Evolutionary conservation across 208 protist species (phyloP).

Genomic region (Trypanosoma avium): DNA sequence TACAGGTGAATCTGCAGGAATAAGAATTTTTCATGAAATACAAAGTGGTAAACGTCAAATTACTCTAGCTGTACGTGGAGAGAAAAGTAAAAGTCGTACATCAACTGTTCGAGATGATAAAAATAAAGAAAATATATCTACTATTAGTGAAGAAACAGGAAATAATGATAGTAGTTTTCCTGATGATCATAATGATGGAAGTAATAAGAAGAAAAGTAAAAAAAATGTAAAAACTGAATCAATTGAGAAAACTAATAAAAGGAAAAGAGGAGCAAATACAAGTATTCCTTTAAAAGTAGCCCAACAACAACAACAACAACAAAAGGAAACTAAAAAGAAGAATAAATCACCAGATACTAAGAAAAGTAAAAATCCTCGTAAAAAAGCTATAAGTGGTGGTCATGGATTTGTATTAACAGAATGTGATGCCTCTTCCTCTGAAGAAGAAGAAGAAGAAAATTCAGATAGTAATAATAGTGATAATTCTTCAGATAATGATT

Average conservation of each 20-base stretch:
- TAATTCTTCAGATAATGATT: not conserved
- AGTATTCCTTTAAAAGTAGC: no score
- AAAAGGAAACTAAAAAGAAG: not conserved
- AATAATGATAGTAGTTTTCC: no score
- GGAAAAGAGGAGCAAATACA: not conserved
- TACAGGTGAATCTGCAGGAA: constrained; percentile 39
- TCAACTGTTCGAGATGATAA: no score
- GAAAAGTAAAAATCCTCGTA: not conserved
- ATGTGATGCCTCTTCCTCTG: constrained; percentile 4
- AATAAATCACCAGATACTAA: not conserved
- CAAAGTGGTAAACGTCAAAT: constrained; percentile 32
- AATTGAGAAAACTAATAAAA: not conserved
- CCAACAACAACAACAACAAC: not conserved
- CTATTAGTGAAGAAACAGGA: no score
- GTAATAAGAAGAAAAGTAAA: not conserved
- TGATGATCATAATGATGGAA: no score
- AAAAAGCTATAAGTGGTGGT: no score
- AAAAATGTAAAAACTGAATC: not conserved
- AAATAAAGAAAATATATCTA: not conserved
- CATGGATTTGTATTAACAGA: constrained; percentile 21
- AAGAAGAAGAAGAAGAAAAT: not conserved
- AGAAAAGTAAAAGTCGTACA: constrained; percentile 6
- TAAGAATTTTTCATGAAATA: constrained; percentile 42
- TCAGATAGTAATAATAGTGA: not conserved
- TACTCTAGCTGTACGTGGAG: constrained; percentile 42